These are phyloP conservation scores for Rhododendron ovatum DNA, from an alignment of 148 eudicot genomes.

Conservation along the genomic window DNA sequence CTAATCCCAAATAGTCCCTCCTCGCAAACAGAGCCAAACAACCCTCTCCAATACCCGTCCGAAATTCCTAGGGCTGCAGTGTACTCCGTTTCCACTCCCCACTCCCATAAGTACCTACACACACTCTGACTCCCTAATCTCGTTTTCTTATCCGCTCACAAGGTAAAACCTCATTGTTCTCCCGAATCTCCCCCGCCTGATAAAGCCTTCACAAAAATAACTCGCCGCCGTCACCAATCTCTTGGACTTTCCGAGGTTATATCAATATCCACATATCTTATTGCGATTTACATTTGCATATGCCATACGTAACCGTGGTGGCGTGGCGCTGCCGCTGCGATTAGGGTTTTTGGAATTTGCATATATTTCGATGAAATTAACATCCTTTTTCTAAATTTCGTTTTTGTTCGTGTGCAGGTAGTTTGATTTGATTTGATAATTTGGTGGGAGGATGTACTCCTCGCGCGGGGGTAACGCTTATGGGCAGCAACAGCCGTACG, in stretches of 20 bases:
- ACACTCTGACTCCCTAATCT: no score
- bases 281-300: not conserved
- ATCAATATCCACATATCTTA: not conserved
- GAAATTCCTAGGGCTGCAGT: no score
- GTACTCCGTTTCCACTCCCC: no score
- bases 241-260: not conserved
- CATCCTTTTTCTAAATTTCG: not conserved
- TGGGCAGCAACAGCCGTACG: slow-evolving; percentile 19
- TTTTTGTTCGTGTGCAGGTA: not conserved
- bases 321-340: not conserved
- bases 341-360: not conserved
- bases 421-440: not conserved
- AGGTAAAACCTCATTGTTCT: no score
- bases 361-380: not conserved
- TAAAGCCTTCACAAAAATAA: not conserved
- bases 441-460: slow-evolving; percentile 9
- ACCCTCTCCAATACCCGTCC: no score
- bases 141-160: no score
- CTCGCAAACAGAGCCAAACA: no score
- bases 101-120: no score
- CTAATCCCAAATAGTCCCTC: no score
- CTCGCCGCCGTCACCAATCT: not conserved
- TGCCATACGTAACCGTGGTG: not conserved
- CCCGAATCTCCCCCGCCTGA: not conserved
- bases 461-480: slow-evolving; percentile 9